Percentiles rank a stretch among this genome's conserved stretches.
Evolutionary conservation across 2,329 filamentous ascomycete genomes (phyloP).

Genomic region (Scorias spongiosa): DNA sequence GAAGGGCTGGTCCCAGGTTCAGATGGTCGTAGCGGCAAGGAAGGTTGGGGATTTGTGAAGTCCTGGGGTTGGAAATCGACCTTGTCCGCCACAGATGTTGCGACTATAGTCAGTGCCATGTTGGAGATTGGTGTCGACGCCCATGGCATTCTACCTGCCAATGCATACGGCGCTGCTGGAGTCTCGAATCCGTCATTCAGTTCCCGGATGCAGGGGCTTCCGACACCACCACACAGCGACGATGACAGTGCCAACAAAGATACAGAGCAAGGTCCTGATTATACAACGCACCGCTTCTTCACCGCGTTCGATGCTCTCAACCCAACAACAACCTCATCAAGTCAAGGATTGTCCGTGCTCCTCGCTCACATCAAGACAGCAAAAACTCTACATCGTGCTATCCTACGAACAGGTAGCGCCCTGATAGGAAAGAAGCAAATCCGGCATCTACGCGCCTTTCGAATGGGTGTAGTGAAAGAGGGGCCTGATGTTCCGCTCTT

Average conservation of each 20-base stretch:
- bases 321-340: constrained; percentile 30
- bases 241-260: constrained; percentile 10
- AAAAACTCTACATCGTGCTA: constrained; percentile 79
- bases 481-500: constrained; percentile 85
- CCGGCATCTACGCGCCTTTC: constrained; percentile 78
- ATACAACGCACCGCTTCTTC: constrained; percentile 39
- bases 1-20: constrained; percentile 80
- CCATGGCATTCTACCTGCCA: constrained; percentile 5
- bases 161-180: neutral
- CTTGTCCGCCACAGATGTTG: constrained; percentile 81
- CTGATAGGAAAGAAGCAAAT: constrained; percentile 90
- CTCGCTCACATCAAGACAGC: constrained; percentile 66
- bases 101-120: constrained; percentile 81
- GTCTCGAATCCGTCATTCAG: constrained; percentile 12
- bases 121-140: constrained; percentile 59
- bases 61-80: constrained; percentile 98
- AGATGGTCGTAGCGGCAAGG: constrained; percentile 52
- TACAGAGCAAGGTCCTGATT: constrained; percentile 24
- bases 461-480: constrained; percentile 91
- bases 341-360: constrained; percentile 51
- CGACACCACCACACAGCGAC: constrained; percentile 20
- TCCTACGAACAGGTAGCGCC: constrained; percentile 80
- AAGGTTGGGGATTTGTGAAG: constrained; percentile 92
- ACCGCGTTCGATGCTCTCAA: constrained; percentile 43
- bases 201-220: constrained; percentile 14